Percentiles rank a stretch among this genome's conserved stretches.
Evolutionary conservation across 345 rosid species (phyloP).

Genomic region (Boechera divaricarpa): DNA sequence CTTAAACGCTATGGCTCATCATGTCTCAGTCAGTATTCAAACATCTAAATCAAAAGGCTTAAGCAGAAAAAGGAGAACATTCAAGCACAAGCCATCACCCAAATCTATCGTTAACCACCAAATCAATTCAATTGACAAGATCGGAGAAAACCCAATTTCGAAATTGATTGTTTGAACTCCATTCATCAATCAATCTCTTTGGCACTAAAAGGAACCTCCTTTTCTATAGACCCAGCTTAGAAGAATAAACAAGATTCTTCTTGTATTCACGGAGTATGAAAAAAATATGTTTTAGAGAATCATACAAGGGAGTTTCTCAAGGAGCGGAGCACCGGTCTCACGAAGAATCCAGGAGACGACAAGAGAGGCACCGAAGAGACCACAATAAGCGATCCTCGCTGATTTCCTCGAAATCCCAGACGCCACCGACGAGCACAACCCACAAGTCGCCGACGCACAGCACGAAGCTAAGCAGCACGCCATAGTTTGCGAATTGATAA

Average conservation of each 20-base stretch:
- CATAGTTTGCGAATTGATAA: conserved; percentile 44
- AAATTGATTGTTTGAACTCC: background rate
- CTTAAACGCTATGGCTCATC: background rate
- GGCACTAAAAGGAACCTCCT: conserved; percentile 4
- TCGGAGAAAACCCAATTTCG: conserved; percentile 26
- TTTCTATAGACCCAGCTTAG: no score
- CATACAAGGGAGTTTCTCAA: conserved; percentile 79
- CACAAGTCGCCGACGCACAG: conserved; percentile 83
- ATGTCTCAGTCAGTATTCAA: background rate
- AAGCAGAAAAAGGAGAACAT: background rate
- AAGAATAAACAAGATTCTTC: background rate
- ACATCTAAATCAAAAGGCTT: background rate
- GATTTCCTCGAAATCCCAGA: conserved; percentile 82
- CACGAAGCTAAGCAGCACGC: conserved; percentile 77
- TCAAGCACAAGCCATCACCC: background rate
- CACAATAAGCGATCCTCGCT: conserved; percentile 91
- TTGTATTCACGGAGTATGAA: background rate
- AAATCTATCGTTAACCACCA: background rate
- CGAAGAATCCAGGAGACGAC: conserved; percentile 91
- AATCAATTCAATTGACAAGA: background rate
- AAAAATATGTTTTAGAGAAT: conserved; percentile 4
- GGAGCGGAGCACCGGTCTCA: conserved; percentile 78
- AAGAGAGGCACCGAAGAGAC: conserved; percentile 87
- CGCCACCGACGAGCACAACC: conserved; percentile 87
- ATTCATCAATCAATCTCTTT: conserved; percentile 18